Evolutionary conservation across 352 stramenopile species (phyloP).

Genomic region (Thalassiosira hispida): DNA sequence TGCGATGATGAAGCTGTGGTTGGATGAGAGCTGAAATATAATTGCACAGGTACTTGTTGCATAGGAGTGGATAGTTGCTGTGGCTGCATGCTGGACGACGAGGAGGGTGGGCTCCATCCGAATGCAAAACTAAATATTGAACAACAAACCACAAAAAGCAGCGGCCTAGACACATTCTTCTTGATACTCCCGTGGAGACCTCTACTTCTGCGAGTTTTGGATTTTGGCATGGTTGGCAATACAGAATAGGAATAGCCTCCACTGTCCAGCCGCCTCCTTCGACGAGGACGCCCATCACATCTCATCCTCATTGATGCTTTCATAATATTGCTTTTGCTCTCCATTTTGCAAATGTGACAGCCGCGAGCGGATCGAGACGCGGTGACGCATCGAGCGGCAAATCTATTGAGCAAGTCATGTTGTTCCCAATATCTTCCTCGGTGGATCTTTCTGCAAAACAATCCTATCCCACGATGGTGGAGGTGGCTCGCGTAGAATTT

Average conservation of each 20-base stretch:
- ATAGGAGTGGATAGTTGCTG: neutral
- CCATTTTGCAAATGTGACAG: no score
- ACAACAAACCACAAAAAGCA: neutral
- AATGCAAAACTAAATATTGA: neutral
- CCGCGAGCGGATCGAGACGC: no score
- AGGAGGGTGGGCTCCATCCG: slow-evolving; percentile 3
- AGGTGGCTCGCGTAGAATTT: no score
- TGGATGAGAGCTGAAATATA: neutral
- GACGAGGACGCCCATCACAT: no score
- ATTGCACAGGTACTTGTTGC: neutral
- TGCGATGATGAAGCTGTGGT: neutral
- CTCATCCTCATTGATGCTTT: no score
- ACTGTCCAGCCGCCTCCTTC: neutral
- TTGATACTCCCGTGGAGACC: neutral
- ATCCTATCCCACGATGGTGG: no score
- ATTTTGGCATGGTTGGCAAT: no score
- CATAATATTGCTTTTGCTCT: no score
- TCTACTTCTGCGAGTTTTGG: neutral
- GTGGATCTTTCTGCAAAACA: no score
- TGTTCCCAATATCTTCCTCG: no score
- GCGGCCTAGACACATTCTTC: neutral
- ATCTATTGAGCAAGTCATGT: no score
- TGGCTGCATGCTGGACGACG: neutral
- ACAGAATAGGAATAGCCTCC: neutral
- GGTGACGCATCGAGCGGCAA: no score